Base-by-base conservation (phyloP, 495 filamentous ascomycete genomes). In the Clavariopsis aquatica region DNA sequence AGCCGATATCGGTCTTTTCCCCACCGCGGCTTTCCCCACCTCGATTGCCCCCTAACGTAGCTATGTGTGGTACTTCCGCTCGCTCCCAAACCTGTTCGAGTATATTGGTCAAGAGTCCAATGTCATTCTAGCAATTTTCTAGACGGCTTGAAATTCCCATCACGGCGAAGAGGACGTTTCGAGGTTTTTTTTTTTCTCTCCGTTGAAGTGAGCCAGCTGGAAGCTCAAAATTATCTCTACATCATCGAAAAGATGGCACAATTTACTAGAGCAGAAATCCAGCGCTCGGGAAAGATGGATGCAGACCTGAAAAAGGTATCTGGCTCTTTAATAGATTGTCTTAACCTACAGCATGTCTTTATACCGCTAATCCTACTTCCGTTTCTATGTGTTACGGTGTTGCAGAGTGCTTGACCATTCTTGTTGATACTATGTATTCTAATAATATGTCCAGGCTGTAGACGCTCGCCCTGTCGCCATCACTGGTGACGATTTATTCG, bases 211-310 rank as follows among this genome's bases (percentile, higher is more conserved):
- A n/a, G n/a, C n/a, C n/a, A n/a, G n/a, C n/a, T n/a, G n/a, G 31
- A 36, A 36, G 31, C 6, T 13, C 13, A 13, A 36, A 36, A 36
- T 6, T 36, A 36, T 13, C 13, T 6, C 6, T 6, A 36, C 13
- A 6, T 13, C 31, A 36, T 45, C 4, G 20, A 20, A 62, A 3
- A 2, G n/a, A 66, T 66, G 64, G 56, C 64, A 0, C 56, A 60
- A 49, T 38, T 66, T 1, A 66, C 64, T n/a, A 47, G 64, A 23
- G 56, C 55, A 31, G 64, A 66, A 36, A 41, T 61, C 1, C 26
- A 61, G 9, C 52, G 36, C 23, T 61, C 57, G 1, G 49, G 64
- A 1, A 51, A 66, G 24, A 49, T 61, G 22, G 22, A 45, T n/a
- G n/a, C 27, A 8, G 64, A 66, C 17, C 57, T 53, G 20, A 49